Percentiles rank a stretch among this genome's conserved stretches.
These are phyloP conservation scores for Monosporascus sp. DNA, from an alignment of 2,329 filamentous ascomycete species.

Conservation along the genomic window DNA sequence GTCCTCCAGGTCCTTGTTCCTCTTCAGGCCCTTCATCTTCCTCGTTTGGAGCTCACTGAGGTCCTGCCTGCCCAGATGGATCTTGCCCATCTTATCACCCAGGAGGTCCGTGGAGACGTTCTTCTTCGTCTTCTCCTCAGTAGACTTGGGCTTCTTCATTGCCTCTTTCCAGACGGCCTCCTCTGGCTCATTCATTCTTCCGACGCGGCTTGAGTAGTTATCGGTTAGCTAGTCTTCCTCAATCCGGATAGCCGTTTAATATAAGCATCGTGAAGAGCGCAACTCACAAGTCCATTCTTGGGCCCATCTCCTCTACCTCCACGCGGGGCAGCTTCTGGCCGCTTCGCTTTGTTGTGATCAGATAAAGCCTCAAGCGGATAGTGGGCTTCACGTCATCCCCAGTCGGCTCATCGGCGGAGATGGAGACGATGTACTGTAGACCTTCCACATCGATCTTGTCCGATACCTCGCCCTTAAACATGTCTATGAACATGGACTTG, in stretches of 20 bases:
- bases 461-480: constrained; percentile 77
- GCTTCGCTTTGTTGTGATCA: constrained; percentile 78
- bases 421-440: constrained; percentile 81
- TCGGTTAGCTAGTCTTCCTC: not conserved
- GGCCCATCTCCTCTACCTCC: constrained; percentile 92
- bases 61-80: constrained; percentile 89
- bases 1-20: constrained; percentile 59
- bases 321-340: constrained; percentile 84
- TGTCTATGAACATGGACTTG: constrained; percentile 82
- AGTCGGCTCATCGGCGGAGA: constrained; percentile 65
- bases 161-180: constrained; percentile 80
- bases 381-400: constrained; percentile 46
- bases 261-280: not conserved
- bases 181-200: constrained; percentile 75
- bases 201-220: constrained; percentile 50
- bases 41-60: constrained; percentile 82
- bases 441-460: constrained; percentile 91
- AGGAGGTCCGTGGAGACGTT: constrained; percentile 88
- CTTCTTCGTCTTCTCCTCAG: constrained; percentile 83
- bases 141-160: constrained; percentile 74
- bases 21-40: constrained; percentile 99
- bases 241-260: not conserved
- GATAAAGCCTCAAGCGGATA: constrained; percentile 72
- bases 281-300: constrained; percentile 63
- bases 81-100: constrained; percentile 92